A percentile compares a stretch with the other conserved stretches of the same genome.
phyloP scores from a whole-genome alignment of 345 rosid species.

The Cardamine resedifolia region DNA sequence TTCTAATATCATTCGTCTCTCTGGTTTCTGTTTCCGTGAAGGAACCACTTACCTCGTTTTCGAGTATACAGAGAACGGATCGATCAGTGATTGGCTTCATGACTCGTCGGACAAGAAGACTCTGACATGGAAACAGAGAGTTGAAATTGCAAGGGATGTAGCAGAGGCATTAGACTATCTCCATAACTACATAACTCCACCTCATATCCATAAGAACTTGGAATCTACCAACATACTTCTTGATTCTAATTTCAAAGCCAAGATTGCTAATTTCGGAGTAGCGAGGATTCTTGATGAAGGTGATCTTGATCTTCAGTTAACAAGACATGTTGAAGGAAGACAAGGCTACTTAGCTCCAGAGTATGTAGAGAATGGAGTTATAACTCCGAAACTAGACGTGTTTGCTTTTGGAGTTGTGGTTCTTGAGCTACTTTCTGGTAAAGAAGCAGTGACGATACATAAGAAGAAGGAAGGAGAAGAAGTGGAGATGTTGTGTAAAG shows the following conservation, averaged over 20 bases:
- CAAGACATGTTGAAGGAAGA: slow-evolving; percentile 80
- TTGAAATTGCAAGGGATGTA: slow-evolving; percentile 61
- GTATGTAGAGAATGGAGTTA: slow-evolving; percentile 82
- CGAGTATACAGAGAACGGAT: slow-evolving; percentile 71
- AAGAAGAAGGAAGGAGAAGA: slow-evolving; percentile 18
- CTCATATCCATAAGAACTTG: slow-evolving; percentile 80
- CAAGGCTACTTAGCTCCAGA: slow-evolving; percentile 94
- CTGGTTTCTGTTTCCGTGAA: slow-evolving; percentile 76
- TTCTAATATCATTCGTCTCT: slow-evolving; percentile 74
- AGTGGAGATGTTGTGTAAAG: slow-evolving; percentile 48
- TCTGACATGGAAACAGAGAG: slow-evolving; percentile 83
- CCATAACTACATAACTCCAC: slow-evolving; percentile 74
- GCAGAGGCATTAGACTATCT: slow-evolving; percentile 85
- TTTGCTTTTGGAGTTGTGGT: slow-evolving; percentile 81
- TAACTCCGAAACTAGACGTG: slow-evolving; percentile 79
- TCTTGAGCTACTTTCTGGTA: slow-evolving; percentile 81
- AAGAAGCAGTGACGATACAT: slow-evolving; percentile 52
- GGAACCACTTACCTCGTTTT: slow-evolving; percentile 81
- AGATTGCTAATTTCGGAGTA: slow-evolving; percentile 71
- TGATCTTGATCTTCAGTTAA: slow-evolving; percentile 57
- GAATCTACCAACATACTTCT: slow-evolving; percentile 75
- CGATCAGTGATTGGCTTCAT: slow-evolving; percentile 67
- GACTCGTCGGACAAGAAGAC: slow-evolving; percentile 38
- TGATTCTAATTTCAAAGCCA: slow-evolving; percentile 72
- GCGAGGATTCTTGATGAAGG: slow-evolving; percentile 58